Evolutionary conservation across 1,284 basidiomycete species (phyloP), one percentile per base, ranked within the genome.

Genomic region (Ustilago nuda): DNA sequence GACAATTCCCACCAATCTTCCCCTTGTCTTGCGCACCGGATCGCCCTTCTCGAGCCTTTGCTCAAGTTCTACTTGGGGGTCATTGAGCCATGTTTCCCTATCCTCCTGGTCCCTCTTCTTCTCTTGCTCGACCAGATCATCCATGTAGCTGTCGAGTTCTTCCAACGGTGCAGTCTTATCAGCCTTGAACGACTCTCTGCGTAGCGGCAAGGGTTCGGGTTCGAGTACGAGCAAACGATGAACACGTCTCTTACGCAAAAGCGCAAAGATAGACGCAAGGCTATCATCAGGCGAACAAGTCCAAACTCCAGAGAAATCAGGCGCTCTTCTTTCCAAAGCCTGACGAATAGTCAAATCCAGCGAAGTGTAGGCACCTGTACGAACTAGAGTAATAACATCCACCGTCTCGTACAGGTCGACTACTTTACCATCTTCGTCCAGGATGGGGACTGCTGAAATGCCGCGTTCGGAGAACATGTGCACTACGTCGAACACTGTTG

Each of bases 321-420:
- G 76, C 3, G 84, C 76, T 7, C 97, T 91, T 82, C 96, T 92
- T 75, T 92, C 92, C 59, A 99, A 89, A 1, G 97, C 97, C 86
- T 96, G 93, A 19, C 91, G 91, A 78, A 99, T 94, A n/a, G 93
- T 98, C 57, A 98, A 88, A 87, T 98, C 96, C 3, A 99, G 90
- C 4, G 93, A 92, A 83, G 95, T 93, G 86, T 98, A 99, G 8
- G 92, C 94, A 61, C 95, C 95, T 15, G 94, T 90, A n/a, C 95
- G 91, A 43, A 99, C 94, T 4, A 86, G 76, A 11, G 80, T 82
- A 76, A 99, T 97, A 56, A 99, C 96, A 88, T 99, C 97, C 23
- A 99, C 97, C 2, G 96, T 98, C 87, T 99, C 97, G 86, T 99
- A 99, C 51, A 99, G 87, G 86, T 99, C 96, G 66, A 99, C 91